Evolutionary conservation across 192 early-diverging fungal species (phyloP).

Genomic region (Ambispora gerdemannii): DNA sequence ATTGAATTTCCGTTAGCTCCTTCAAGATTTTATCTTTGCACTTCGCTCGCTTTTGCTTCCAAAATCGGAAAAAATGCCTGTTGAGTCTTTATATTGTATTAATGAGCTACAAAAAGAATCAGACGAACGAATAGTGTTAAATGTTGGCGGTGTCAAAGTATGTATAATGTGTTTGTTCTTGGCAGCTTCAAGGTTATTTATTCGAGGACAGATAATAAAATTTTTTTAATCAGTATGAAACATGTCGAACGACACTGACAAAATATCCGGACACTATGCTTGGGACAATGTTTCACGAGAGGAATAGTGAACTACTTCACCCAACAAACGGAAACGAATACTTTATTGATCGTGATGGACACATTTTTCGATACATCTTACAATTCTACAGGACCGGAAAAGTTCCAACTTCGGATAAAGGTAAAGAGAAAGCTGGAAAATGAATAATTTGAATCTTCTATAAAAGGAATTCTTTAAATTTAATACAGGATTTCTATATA

Average conservation of each 20-base stretch:
- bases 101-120: background rate
- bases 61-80: no score
- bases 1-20: no score
- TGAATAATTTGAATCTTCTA: no score
- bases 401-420: conserved; percentile 3
- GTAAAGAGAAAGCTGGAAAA: background rate
- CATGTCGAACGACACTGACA: background rate
- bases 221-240: background rate
- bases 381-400: conserved; percentile 6
- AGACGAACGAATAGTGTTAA: background rate
- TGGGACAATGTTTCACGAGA: conserved; percentile 12
- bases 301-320: background rate
- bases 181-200: background rate
- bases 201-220: no score
- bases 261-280: conserved; percentile 4
- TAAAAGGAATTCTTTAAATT: no score
- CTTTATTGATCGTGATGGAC: conserved; percentile 15
- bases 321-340: background rate
- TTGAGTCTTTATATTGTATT: no score
- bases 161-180: background rate
- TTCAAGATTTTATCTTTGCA: no score
- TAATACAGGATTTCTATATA: no score
- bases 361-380: conserved; percentile 6
- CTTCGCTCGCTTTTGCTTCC: no score
- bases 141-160: conserved; percentile 1